Evolutionary conservation across 805 yeast species (phyloP).

Genomic region (Kockiozyma suomiensis): DNA sequence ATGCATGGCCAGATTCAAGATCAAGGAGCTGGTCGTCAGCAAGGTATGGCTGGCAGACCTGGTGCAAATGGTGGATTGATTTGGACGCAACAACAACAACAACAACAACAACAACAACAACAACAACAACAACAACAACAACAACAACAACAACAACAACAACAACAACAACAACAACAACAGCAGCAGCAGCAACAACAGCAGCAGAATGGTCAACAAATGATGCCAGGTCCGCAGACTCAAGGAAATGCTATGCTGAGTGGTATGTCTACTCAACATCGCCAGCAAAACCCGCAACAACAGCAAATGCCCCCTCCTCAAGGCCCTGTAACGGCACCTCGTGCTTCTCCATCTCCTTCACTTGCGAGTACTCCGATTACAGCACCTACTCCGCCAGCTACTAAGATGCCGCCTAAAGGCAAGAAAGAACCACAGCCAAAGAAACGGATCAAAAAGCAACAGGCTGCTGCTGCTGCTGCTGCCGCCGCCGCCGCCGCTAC

Average conservation of each 20-base stretch:
- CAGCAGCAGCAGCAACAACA: not conserved
- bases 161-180: no score
- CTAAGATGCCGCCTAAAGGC: conserved; percentile 22
- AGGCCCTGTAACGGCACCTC: conserved; percentile 15
- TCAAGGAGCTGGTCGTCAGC: conserved; percentile 14
- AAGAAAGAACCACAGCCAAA: conserved; percentile 31
- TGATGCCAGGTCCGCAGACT: conserved; percentile 7
- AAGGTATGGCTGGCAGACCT: conserved; percentile 10
- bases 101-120: not conserved
- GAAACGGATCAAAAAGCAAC: conserved; percentile 28
- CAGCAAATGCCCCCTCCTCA: conserved; percentile 34
- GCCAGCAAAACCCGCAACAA: conserved; percentile 25
- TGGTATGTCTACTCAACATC: conserved; percentile 8
- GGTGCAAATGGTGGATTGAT: conserved; percentile 16
- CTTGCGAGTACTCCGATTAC: conserved; percentile 26
- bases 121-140: conserved; percentile 1
- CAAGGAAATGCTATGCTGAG: conserved; percentile 4
- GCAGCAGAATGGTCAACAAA: conserved; percentile 1
- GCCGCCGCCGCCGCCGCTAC: conserved; percentile 25
- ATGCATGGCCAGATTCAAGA: conserved; percentile 19
- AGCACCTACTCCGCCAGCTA: conserved; percentile 34
- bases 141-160: conserved; percentile 11
- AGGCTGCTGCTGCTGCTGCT: conserved; percentile 24
- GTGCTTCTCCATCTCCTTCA: conserved; percentile 26
- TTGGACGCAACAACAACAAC: conserved; percentile 21